These are phyloP conservation scores for Testicularia cyperi DNA, from an alignment of 1,284 basidiomycete species.

Conservation along the genomic window DNA sequence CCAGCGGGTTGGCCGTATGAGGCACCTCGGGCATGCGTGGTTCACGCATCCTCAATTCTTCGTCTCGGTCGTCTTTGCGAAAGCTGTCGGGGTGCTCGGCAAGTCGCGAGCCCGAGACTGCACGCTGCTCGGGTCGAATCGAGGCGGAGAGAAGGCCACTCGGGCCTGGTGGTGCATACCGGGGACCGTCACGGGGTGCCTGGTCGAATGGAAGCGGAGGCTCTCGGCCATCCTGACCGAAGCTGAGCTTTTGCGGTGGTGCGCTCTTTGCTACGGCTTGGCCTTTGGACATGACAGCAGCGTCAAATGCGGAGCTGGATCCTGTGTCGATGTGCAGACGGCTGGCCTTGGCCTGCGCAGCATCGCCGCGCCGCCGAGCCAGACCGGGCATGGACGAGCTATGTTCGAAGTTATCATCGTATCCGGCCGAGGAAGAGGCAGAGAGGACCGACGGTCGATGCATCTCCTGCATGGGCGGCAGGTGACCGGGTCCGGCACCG, in stretches of 20 bases:
- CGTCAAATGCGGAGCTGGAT: constrained; percentile 11
- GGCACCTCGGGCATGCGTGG: constrained; percentile 31
- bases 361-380: constrained; percentile 51
- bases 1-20: constrained; percentile 28
- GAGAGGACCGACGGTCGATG: constrained; percentile 28
- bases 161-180: background rate
- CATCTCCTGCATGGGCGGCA: constrained; percentile 32
- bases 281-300: constrained; percentile 4
- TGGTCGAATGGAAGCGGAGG: constrained; percentile 19
- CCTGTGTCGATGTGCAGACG: constrained; percentile 48
- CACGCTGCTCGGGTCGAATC: constrained; percentile 10
- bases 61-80: constrained; percentile 27
- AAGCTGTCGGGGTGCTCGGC: constrained; percentile 6
- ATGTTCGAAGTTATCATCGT: constrained; percentile 28
- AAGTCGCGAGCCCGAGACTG: constrained; percentile 15
- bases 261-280: constrained; percentile 41
- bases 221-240: constrained; percentile 29
- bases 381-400: constrained; percentile 30
- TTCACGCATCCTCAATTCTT: constrained; percentile 16
- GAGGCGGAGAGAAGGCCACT: constrained; percentile 2
- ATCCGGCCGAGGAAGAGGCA: constrained; percentile 12
- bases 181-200: constrained; percentile 8
- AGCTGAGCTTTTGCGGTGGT: constrained; percentile 52
- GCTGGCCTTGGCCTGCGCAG: constrained; percentile 52
- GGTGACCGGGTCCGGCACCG: constrained; percentile 12